Conservation (phyloP, 1,284 basidiomycete genomes). For the Rhodofomes roseus region DNA sequence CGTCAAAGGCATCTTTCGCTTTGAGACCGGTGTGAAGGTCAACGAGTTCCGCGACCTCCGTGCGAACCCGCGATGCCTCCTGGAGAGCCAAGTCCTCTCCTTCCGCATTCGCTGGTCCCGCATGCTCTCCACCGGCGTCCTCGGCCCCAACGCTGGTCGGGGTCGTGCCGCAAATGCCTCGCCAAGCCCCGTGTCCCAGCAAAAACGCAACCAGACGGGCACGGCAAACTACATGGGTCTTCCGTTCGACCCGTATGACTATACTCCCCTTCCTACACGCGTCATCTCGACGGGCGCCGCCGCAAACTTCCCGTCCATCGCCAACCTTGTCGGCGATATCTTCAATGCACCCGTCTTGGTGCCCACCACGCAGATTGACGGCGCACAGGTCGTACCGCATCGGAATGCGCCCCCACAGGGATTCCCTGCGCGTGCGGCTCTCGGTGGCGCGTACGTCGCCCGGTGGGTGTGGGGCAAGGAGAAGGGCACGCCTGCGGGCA, state of each 20-base stretch:
- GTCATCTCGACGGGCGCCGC: constrained; percentile 71
- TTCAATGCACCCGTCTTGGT: constrained; percentile 76
- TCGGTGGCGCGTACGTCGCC: constrained; percentile 73
- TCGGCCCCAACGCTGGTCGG: constrained; percentile 37
- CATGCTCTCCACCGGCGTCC: constrained; percentile 60
- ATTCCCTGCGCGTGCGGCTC: constrained; percentile 60
- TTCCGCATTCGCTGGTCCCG: constrained; percentile 77
- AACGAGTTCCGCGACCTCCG: constrained; percentile 82
- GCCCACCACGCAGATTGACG: constrained; percentile 68
- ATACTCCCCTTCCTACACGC: constrained; percentile 54
- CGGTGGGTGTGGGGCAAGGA: constrained; percentile 81
- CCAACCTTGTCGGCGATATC: constrained; percentile 72
- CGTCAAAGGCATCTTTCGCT: constrained; percentile 82
- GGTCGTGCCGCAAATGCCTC: constrained; percentile 31
- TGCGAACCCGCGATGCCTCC: constrained; percentile 77
- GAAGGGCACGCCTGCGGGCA: constrained; percentile 30
- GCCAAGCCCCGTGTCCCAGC: constrained; percentile 26
- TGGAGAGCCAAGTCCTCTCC: constrained; percentile 73
- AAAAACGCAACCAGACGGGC: constrained; percentile 23
- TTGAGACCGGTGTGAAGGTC: constrained; percentile 81
- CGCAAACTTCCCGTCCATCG: constrained; percentile 78
- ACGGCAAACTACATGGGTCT: constrained; percentile 51
- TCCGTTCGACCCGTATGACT: constrained; percentile 73
- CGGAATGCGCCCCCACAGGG: constrained; percentile 67
- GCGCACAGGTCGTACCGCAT: constrained; percentile 67